phyloP scores from a whole-genome alignment of 495 filamentous ascomycete species.

The Xanthoparmelia taractica region DNA sequence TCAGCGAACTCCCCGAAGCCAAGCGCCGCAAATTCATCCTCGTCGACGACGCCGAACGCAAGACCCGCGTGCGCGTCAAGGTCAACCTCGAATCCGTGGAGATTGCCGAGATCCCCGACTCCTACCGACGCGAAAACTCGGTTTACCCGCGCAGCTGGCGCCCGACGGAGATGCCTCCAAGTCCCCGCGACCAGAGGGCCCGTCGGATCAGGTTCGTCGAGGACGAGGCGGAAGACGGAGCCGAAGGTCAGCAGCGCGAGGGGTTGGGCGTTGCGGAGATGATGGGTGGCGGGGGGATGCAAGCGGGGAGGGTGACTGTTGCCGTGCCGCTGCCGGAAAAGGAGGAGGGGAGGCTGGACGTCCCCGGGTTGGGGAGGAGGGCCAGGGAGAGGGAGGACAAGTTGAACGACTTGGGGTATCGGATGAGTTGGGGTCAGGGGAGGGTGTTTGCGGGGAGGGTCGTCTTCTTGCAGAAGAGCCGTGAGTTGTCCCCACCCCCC shows the following conservation, averaged over 20 bases:
- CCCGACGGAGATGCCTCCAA: constrained; percentile 70
- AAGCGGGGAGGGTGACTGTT: constrained; percentile 48
- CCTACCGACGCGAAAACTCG: constrained; percentile 76
- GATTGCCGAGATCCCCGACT: constrained; percentile 89
- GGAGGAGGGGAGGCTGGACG: constrained; percentile 55
- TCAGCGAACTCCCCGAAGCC: constrained; percentile 74
- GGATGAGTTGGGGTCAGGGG: constrained; percentile 93
- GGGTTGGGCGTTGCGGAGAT: neutral
- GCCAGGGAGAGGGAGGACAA: constrained; percentile 70
- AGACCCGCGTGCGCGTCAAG: constrained; percentile 63
- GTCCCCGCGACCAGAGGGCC: constrained; percentile 53
- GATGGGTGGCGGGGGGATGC: constrained; percentile 31
- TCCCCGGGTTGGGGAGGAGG: constrained; percentile 60
- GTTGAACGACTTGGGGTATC: constrained; percentile 86
- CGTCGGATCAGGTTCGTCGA: constrained; percentile 58
- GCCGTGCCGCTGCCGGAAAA: constrained; percentile 70
- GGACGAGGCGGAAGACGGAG: constrained; percentile 35
- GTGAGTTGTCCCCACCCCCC: constrained; percentile 63
- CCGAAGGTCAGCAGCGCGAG: constrained; percentile 46
- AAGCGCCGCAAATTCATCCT: constrained; percentile 95
- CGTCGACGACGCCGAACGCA: constrained; percentile 77
- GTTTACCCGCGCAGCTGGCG: constrained; percentile 89
- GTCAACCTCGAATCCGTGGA: constrained; percentile 82
- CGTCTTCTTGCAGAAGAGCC: constrained; percentile 83
- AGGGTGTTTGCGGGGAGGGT: constrained; percentile 75